A percentile compares a stretch with the other conserved stretches of the same genome.
Evolutionary conservation across 108 stramenopile species (phyloP).

Genomic region (Cylindrotheca fusiformis): DNA sequence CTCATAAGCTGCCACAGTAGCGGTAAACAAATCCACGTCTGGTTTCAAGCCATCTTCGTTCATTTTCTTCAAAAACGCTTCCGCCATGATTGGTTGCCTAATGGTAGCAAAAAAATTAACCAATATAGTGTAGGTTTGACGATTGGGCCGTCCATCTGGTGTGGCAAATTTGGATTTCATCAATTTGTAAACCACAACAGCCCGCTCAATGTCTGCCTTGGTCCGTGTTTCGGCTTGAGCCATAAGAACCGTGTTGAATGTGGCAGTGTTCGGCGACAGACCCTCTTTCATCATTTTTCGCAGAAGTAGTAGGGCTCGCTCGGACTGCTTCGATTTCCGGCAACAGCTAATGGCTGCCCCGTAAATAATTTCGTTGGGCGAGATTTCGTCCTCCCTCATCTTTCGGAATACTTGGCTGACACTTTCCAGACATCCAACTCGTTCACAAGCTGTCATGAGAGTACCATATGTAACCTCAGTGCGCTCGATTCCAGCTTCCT

Average conservation of each 20-base stretch:
- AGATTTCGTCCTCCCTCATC: conserved; percentile 51
- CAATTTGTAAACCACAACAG: conserved; percentile 60
- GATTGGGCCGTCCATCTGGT: conserved; percentile 43
- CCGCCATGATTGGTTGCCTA: conserved; percentile 59
- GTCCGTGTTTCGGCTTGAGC: conserved; percentile 54
- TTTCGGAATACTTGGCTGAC: conserved; percentile 62
- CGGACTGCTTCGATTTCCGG: conserved; percentile 59
- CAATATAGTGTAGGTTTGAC: conserved; percentile 75
- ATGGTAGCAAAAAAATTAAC: conserved; percentile 50
- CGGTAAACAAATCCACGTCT: conserved; percentile 77
- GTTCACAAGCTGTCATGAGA: conserved; percentile 83
- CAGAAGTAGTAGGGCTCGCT: conserved; percentile 61
- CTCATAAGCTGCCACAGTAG: conserved; percentile 75
- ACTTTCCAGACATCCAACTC: conserved; percentile 56
- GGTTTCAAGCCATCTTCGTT: conserved; percentile 65
- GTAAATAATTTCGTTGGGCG: conserved; percentile 76
- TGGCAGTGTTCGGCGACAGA: conserved; percentile 75
- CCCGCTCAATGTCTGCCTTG: conserved; percentile 42
- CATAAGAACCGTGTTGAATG: conserved; percentile 75
- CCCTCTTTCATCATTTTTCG: conserved; percentile 72
- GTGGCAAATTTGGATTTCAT: conserved; percentile 50
- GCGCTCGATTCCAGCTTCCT: conserved; percentile 44
- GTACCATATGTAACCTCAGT: conserved; percentile 77
- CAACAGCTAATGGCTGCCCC: conserved; percentile 83
- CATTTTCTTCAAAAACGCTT: conserved; percentile 67